A percentile compares a stretch with the other conserved stretches of the same genome.
Conservation (phyloP, 2,329 filamentous ascomycete species). For the Didymella arachidicola region DNA sequence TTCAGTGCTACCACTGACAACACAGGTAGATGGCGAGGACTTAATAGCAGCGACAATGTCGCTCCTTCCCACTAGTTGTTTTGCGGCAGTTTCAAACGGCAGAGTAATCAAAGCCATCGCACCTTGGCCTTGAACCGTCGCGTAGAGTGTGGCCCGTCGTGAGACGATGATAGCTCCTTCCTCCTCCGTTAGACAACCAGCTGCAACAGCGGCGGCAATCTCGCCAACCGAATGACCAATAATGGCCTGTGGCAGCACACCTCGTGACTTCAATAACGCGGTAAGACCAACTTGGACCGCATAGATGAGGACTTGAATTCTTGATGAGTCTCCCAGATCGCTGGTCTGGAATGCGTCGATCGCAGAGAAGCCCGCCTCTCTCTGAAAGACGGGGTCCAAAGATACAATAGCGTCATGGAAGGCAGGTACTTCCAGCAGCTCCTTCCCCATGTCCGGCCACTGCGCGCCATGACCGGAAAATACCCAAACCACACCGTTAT, state of each 20-base stretch:
- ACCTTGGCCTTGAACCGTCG: conserved; percentile 42
- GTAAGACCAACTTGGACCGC: conserved; percentile 49
- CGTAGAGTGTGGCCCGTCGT: conserved; percentile 46
- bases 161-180: conserved; percentile 51
- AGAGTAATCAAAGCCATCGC: conserved; percentile 45
- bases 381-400: conserved; percentile 34
- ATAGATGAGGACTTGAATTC: conserved; percentile 48
- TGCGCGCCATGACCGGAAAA: conserved; percentile 58
- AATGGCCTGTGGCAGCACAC: conserved; percentile 47
- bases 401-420: conserved; percentile 37
- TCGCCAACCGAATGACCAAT: conserved; percentile 56
- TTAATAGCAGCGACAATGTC: conserved; percentile 48
- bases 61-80: conserved; percentile 29
- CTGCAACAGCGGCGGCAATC: conserved; percentile 48
- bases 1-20: conserved; percentile 41
- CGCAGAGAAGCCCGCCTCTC: conserved; percentile 30
- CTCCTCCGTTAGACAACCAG: conserved; percentile 38
- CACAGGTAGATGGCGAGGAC: conserved; percentile 49
- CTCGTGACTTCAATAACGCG: conserved; percentile 42
- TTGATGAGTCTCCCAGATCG: conserved; percentile 38
- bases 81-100: conserved; percentile 38
- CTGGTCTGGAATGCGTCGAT: conserved; percentile 26
- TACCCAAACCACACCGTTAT: conserved; percentile 46
- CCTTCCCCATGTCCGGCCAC: conserved; percentile 53
- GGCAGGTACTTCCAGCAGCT: conserved; percentile 39